These are phyloP conservation scores for sunflower (Helianthus annuus) DNA, from an alignment of 129 eudicot species.

Conservation along the genomic window HanXRQr2.0-SUNRISE NC_035439.2:136798725-136799224, in stretches of 20 bases:
- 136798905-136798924: constrained; percentile 46
- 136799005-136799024: not conserved
- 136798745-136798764: constrained; percentile 65
- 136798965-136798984: not conserved
- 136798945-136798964: not conserved
- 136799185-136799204: not conserved
- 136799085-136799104: too few species aligned
- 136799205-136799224: not conserved
- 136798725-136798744: constrained; percentile 47
- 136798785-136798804: constrained; percentile 23
- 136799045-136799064: too few species aligned
- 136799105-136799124: too few species aligned
- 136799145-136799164: too few species aligned
- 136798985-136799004: too few species aligned
- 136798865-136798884: constrained; percentile 67
- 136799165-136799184: too few species aligned
- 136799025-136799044: too few species aligned
- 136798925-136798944: constrained; percentile 55
- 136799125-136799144: too few species aligned
- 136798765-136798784: constrained; percentile 47
- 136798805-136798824: constrained; percentile 39
- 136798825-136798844: constrained; percentile 72
- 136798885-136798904: constrained; percentile 48
- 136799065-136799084: too few species aligned
- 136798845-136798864: constrained; percentile 51